Base-by-base conservation (phyloP, 129 eudicot species). In the Flaveria sonorensis region DNA sequence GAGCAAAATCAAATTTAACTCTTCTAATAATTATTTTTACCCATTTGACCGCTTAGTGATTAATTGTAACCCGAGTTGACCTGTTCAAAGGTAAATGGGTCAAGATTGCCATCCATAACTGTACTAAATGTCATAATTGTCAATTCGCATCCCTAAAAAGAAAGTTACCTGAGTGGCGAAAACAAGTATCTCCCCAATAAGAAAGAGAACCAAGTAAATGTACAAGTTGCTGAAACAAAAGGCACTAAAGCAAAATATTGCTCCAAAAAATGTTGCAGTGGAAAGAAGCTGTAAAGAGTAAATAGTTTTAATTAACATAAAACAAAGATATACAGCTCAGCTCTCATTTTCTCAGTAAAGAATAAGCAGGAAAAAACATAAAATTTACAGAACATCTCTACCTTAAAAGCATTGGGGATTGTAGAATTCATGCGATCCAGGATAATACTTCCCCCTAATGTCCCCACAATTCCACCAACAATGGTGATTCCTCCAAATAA, bases 401-500 rank as follows among this genome's bases (percentile, higher is more conserved):
- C 98, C 97, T 94, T 94, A 82, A 94, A 94, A 36, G 98, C 98
- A 82, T 94, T 94, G 50, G 96, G 80, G 52, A 94, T 82, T 48
- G 98, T 91, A 62, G 97, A 84, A 32, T 79, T 81, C 86, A 94
- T 86, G 26, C 52, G 82, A 82, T 94, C 98, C 46, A 94, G 84
- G 46, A 89, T 53, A 68, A 80, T 73, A 81, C 96, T 92, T 60
- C 98, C 98, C 3, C 90, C 92, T 24, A 94, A 5, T 39, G 98
- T 85, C 74, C 98, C 98, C 46, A 89, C 80, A 71, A 91, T 83
- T 66, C 98, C 98, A 80, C 96, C 93, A n/a, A 86, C 57, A 57
- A 88, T 83, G 48, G 98, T 94, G 47, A 94, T 70, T 55, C 93
- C 98, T 79, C 98, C 98, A 82, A 94, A 94, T 76, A 87, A 68